Conservation (phyloP, 768 basidiomycete genomes). For the Amanita pseudoporphyria region DNA sequence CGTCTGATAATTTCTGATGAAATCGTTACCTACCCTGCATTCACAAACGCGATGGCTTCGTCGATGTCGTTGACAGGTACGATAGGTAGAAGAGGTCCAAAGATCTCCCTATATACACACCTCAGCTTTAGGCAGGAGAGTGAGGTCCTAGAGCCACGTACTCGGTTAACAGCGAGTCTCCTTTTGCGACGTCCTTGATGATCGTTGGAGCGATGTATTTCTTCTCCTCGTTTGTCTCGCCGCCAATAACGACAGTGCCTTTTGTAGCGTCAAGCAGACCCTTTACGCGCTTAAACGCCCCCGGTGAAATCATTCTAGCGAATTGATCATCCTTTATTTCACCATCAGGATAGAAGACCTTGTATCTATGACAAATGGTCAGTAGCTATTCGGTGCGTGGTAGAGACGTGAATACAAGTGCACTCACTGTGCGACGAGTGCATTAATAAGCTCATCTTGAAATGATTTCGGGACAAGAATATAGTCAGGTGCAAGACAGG, state of each 20-base stretch:
- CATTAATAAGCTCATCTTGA: conserved; percentile 36
- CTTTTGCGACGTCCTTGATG: conserved; percentile 1
- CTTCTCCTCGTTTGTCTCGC: conserved; percentile 5
- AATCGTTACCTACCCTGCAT: conserved; percentile 34
- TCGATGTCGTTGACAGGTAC: conserved; percentile 63
- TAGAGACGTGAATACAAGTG: not conserved
- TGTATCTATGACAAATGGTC: conserved; percentile 29
- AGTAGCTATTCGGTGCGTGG: not conserved
- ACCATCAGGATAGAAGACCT: conserved; percentile 47
- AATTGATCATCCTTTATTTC: conserved; percentile 33
- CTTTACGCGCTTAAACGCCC: conserved; percentile 32
- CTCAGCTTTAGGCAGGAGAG: not conserved
- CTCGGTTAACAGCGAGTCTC: conserved; percentile 7
- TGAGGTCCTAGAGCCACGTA: not conserved
- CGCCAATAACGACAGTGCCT: conserved; percentile 6
- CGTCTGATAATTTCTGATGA: not conserved
- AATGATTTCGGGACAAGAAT: conserved; percentile 37
- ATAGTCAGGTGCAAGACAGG: conserved; percentile 59
- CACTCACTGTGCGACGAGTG: conserved; percentile 32
- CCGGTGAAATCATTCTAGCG: conserved; percentile 40
- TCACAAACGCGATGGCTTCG: conserved; percentile 62
- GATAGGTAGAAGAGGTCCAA: conserved; percentile 75
- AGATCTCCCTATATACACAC: conserved; percentile 53
- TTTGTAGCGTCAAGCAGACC: conserved; percentile 4
- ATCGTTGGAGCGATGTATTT: conserved; percentile 7